These are phyloP conservation scores for Clitopilus passeckerianus DNA, from an alignment of 768 basidiomycete species.

Conservation along the genomic window DNA sequence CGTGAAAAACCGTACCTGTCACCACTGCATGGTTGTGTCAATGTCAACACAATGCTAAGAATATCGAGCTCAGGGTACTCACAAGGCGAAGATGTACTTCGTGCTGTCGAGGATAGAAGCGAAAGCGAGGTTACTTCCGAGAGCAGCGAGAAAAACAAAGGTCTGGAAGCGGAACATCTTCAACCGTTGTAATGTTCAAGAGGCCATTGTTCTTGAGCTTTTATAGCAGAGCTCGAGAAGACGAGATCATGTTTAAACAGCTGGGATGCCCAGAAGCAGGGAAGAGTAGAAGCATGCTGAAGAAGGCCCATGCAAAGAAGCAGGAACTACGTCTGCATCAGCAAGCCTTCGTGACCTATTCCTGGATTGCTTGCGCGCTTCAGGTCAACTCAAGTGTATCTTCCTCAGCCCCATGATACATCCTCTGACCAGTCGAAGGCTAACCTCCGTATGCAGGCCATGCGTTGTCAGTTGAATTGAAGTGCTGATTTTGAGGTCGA, in stretches of 20 bases:
- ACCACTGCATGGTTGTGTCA: conserved; percentile 4
- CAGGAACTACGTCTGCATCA: not conserved
- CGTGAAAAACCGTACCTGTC: conserved; percentile 8
- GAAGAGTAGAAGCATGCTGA: not conserved
- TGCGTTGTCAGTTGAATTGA: too few species aligned
- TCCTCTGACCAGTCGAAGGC: not conserved
- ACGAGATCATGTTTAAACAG: not conserved
- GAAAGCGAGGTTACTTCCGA: not conserved
- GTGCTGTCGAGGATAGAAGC: conserved; percentile 8
- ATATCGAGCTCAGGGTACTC: not conserved
- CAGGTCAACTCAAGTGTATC: too few species aligned
- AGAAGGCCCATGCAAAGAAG: not conserved
- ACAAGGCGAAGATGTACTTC: conserved; percentile 13
- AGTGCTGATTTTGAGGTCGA: too few species aligned
- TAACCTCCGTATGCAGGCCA: too few species aligned
- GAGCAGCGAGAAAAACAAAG: not conserved
- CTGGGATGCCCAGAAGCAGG: not conserved
- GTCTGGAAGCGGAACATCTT: not conserved
- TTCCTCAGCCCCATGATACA: not conserved
- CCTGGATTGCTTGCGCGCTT: too few species aligned
- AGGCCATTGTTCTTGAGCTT: not conserved
- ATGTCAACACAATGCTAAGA: not conserved
- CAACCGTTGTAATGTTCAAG: not conserved
- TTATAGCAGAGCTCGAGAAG: not conserved
- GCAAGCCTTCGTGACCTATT: not conserved